Evolutionary conservation across 1,139 yeast species (phyloP).

Genomic region (Suhomyces chickasaworum): DNA sequence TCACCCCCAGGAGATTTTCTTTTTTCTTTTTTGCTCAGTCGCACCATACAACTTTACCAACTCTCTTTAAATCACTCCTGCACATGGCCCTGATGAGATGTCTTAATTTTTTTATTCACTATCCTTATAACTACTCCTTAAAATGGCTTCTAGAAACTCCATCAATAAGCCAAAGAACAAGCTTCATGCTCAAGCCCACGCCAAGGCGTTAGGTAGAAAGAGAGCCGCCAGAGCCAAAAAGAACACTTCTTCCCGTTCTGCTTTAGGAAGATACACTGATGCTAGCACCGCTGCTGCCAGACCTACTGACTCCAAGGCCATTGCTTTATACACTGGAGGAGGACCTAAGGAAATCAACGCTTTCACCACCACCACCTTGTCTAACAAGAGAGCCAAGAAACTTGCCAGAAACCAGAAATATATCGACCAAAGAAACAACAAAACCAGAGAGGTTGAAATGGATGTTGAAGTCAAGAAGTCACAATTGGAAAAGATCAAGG

Average conservation of each 20-base stretch:
- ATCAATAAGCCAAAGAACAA: conserved; percentile 78
- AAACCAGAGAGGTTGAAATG: conserved; percentile 47
- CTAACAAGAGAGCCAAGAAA: conserved; percentile 82
- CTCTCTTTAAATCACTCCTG: conserved; percentile 2
- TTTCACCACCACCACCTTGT: conserved; percentile 61
- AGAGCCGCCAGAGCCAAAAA: conserved; percentile 55
- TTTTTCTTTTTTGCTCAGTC: conserved; percentile 27
- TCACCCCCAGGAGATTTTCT: conserved; percentile 72
- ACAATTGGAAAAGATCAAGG: conserved; percentile 54
- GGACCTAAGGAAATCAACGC: conserved; percentile 37
- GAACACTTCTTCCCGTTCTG: conserved; percentile 47
- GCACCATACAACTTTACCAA: too few species aligned
- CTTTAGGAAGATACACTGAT: conserved; percentile 41
- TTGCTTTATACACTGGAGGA: conserved; percentile 60
- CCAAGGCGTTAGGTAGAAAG: conserved; percentile 55
- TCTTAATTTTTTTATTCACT: conserved; percentile 9
- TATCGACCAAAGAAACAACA: conserved; percentile 55
- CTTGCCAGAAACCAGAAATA: conserved; percentile 78
- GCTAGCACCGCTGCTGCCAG: conserved; percentile 36
- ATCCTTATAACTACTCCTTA: not conserved
- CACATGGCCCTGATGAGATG: conserved; percentile 12
- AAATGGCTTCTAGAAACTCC: conserved; percentile 79
- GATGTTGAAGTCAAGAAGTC: conserved; percentile 49
- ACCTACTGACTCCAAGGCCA: conserved; percentile 59
- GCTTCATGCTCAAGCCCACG: conserved; percentile 55